A percentile compares a stretch with the other conserved stretches of the same genome.
These are phyloP conservation scores for Podaxis rugospora DNA, from an alignment of 768 basidiomycete species.

Conservation along the genomic window DNA sequence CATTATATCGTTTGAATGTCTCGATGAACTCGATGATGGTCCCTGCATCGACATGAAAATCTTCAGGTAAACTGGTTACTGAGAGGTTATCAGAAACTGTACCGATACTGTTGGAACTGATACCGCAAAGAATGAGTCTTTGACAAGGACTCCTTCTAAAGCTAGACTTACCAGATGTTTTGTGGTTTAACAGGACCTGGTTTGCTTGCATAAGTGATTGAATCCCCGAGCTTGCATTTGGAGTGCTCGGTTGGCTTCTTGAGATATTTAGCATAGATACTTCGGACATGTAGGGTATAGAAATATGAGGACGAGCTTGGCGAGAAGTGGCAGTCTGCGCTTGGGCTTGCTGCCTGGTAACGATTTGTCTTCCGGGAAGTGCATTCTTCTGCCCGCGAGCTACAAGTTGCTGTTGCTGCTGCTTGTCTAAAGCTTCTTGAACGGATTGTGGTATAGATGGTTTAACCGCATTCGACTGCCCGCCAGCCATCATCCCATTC, in stretches of 20 bases:
- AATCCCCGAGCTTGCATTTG: background rate
- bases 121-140: background rate
- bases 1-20: background rate
- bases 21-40: background rate
- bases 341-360: background rate
- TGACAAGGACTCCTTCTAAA: background rate
- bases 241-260: background rate
- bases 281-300: background rate
- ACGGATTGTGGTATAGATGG: background rate
- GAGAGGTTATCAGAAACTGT: background rate
- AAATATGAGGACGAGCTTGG: background rate
- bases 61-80: background rate
- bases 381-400: background rate
- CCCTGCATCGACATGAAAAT: background rate
- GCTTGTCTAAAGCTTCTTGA: conserved; percentile 4
- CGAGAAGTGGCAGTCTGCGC: background rate
- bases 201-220: background rate
- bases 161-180: background rate
- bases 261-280: background rate
- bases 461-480: background rate
- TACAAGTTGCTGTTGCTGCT: conserved; percentile 5
- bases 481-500: background rate
- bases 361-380: background rate
- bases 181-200: background rate
- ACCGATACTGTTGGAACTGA: background rate